Base-by-base conservation (phyloP, 768 basidiomycete species). In the Termitomyces sp. region DNA sequence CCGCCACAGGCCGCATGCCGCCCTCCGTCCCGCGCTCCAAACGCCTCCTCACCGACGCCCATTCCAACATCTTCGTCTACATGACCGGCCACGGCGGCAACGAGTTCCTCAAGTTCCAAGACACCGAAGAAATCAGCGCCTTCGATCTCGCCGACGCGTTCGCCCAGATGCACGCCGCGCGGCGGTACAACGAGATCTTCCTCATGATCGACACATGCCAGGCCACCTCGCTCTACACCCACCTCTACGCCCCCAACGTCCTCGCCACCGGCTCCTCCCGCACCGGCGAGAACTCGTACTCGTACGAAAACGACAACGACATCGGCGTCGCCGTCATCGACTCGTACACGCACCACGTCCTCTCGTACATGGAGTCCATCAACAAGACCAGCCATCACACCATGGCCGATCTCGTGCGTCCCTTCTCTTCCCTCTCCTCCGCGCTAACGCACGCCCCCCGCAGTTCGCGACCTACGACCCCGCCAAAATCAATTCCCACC, bases 121-220 rank as follows among this genome's bases (percentile, higher is more conserved):
- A 99, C 69, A 95, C 91, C 69, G 97, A 98, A 72, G 97, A 99
- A 71, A 93, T 98, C 65, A 93, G 91, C 58, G 94, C 96, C 0
- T 93, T 91, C 57, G 97, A 98, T 69, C 84, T 98, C n/a, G 96
- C 96, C 0, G 96, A 98, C 69, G 95, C 97, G 2, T 91, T 98
- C 60, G 94, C 94, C 71, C 95, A 98, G 73, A 99, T 99, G 96
- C 95, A 89, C 79, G n/a, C n/a, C n/a, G n/a, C n/a, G n/a, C n/a
- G n/a, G n/a, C n/a, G 88, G 54, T 99, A 98, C 76, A 95, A 98
- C 71, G 93, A 96, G 70, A 85, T 99, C 49, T 82, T 99, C 67
- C 97, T 96, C 78, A 98, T 98, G 91, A 88, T 95, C 58, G 96
- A 99, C 67, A 98, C 96, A 0, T 99, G 96, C 69, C 95, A 99